These are phyloP conservation scores for Eucommia ulmoides DNA, from an alignment of 257 asterid genomes.

Conservation along the genomic window DNA sequence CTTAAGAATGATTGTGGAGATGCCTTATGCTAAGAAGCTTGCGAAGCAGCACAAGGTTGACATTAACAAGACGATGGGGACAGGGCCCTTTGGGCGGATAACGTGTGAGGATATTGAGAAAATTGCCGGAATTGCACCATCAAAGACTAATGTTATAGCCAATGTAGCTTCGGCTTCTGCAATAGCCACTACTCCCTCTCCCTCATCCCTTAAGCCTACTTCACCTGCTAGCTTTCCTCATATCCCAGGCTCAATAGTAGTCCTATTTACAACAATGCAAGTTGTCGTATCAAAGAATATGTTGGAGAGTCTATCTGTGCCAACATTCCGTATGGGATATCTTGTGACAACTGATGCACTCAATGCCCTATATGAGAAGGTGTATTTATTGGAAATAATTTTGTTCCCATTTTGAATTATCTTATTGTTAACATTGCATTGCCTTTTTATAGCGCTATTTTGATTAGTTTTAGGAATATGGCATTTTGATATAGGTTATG, in stretches of 20 bases:
- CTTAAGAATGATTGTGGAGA: conserved; percentile 47
- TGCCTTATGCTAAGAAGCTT: conserved; percentile 83
- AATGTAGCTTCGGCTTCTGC: conserved; percentile 18
- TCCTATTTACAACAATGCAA: conserved; percentile 77
- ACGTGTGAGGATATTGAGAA: conserved; percentile 86
- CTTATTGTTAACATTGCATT: not conserved
- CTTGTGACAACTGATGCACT: conserved; percentile 52
- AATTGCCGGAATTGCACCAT: conserved; percentile 59
- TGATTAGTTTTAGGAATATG: too few species aligned
- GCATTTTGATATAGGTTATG: too few species aligned
- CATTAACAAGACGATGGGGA: conserved; percentile 44
- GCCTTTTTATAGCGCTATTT: too few species aligned
- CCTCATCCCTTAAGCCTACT: conserved; percentile 19
- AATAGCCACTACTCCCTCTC: conserved; percentile 17
- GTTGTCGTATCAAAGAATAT: conserved; percentile 71
- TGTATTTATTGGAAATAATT: conserved; percentile 8
- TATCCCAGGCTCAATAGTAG: conserved; percentile 51
- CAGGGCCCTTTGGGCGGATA: conserved; percentile 83
- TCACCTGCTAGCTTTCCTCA: conserved; percentile 35
- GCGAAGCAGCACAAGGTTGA: conserved; percentile 81
- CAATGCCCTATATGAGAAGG: conserved; percentile 71
- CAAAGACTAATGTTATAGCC: conserved; percentile 19
- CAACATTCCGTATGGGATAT: conserved; percentile 74
- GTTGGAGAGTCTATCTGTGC: conserved; percentile 61
- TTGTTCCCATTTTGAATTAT: not conserved